Percentiles rank a stretch among this genome's conserved stretches.
Evolutionary conservation across 1,284 basidiomycete genomes (phyloP).

Genomic region (Malassezia sp.): DNA sequence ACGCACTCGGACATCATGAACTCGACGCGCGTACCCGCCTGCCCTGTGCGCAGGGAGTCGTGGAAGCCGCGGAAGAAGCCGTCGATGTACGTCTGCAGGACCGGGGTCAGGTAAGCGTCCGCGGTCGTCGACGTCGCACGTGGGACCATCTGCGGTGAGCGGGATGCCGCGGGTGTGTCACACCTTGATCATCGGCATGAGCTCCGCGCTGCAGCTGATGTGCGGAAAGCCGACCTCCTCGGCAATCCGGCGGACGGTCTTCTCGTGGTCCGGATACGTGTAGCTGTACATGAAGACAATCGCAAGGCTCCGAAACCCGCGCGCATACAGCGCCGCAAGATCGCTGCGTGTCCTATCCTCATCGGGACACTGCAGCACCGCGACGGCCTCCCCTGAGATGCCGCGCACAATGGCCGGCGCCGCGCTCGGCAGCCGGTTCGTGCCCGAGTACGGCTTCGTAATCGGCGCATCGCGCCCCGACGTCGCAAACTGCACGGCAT

Average conservation of each 20-base stretch:
- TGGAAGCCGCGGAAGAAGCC: constrained; percentile 86
- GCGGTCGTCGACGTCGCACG: constrained; percentile 84
- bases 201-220: constrained; percentile 72
- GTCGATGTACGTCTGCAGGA: constrained; percentile 72
- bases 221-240: constrained; percentile 69
- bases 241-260: constrained; percentile 61
- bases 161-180: too few species aligned
- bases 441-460: constrained; percentile 22
- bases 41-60: constrained; percentile 53
- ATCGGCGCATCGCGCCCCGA: constrained; percentile 21
- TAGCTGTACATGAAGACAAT: constrained; percentile 84
- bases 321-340: constrained; percentile 59
- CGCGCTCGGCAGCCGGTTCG: constrained; percentile 53
- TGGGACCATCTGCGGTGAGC: constrained; percentile 80
- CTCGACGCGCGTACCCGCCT: constrained; percentile 40
- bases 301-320: constrained; percentile 71
- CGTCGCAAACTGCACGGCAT: constrained; percentile 46
- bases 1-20: constrained; percentile 45
- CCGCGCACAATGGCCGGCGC: constrained; percentile 66
- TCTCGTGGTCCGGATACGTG: constrained; percentile 73
- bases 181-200: constrained; percentile 83
- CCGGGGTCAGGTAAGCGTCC: constrained; percentile 90
- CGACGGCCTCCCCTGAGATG: constrained; percentile 79
- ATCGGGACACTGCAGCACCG: constrained; percentile 63
- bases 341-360: constrained; percentile 49